Base-by-base conservation (phyloP, 1,284 basidiomycete genomes). In the Xanthoconium separans region DNA sequence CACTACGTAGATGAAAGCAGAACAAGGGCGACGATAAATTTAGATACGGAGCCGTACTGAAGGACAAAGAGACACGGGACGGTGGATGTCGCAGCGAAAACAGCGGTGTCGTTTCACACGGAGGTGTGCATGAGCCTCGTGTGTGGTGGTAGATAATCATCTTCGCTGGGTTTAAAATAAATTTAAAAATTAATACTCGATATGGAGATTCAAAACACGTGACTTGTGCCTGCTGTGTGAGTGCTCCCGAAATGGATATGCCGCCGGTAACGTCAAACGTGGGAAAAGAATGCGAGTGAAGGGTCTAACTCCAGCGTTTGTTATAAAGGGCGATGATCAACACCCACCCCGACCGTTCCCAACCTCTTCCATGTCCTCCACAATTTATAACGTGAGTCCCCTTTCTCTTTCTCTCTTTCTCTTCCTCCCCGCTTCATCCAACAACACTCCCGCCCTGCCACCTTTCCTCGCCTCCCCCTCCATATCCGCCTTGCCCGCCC, bases 361-460 rank as follows among this genome's bases (percentile, higher is more conserved):
- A 71, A 72, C 68, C 24, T 46, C 68, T 54, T 55, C 37, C 66
- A 76, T 76, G 75, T 76, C 75, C 58, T 77, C 77, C 54, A 71
- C 74, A 53, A 78, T 77, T 58, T 77, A 77, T 71, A 78, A 78
- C 58, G 75, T 77, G 60, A 67, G 75, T 73, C 57, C 49, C 30
- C 54, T 42, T 46, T 34, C 13, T 47, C 58, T n/a, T 4, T 33
- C 12, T 18, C 34, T 0, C 10, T 22, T 27, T 10, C 13, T 47
- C 58, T 29, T 7, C 20, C 5, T 33, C 12, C 20, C 34, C 0
- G 8, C 24, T 27, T 10, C 13, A 6, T 34, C 30, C 4, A 13
- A 46, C 39, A 39, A 12, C 40, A 18, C 10, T 29, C 8, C 4
- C 47, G 11, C 34, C 30, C 13, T 11, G 29, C 6, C 5, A 10